A percentile compares a stretch with the other conserved stretches of the same genome.
phyloP scores from a whole-genome alignment of 345 rosid species.

The Iberis pinnata region DNA sequence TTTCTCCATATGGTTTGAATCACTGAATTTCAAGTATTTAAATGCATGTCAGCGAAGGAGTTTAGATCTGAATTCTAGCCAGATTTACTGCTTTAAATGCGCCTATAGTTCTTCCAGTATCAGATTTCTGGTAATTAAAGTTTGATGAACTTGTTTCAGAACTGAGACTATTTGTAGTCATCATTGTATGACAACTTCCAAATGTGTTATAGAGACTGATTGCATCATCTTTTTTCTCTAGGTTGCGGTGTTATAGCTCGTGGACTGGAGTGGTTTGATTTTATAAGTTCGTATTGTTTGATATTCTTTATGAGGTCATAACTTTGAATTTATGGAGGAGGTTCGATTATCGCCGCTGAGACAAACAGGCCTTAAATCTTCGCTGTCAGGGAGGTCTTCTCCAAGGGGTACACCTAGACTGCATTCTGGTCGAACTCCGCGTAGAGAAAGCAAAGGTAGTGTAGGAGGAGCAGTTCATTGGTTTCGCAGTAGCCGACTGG shows the following conservation, averaged over 20 bases:
- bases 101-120: constrained; percentile 2
- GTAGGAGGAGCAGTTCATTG: constrained; percentile 48
- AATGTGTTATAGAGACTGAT: constrained; percentile 13
- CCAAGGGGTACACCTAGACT: constrained; percentile 66
- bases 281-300: neutral
- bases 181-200: neutral
- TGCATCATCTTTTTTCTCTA: neutral
- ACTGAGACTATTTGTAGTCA: neutral
- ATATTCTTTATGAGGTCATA: neutral
- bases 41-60: neutral
- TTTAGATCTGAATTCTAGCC: neutral
- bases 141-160: constrained; percentile 6
- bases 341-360: constrained; percentile 49
- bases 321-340: constrained; percentile 52
- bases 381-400: constrained; percentile 66
- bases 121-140: neutral
- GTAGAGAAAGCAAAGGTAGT: constrained; percentile 50
- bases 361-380: constrained; percentile 51
- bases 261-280: neutral
- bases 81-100: neutral
- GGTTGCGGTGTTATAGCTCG: constrained; percentile 4
- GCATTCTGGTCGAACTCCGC: constrained; percentile 65
- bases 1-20: constrained; percentile 8
- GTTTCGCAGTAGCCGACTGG: constrained; percentile 65
- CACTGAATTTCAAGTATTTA: neutral